These are phyloP conservation scores for Monilinia fructicola DNA, from an alignment of 2,329 filamentous ascomycete genomes.

Conservation along the genomic window DNA sequence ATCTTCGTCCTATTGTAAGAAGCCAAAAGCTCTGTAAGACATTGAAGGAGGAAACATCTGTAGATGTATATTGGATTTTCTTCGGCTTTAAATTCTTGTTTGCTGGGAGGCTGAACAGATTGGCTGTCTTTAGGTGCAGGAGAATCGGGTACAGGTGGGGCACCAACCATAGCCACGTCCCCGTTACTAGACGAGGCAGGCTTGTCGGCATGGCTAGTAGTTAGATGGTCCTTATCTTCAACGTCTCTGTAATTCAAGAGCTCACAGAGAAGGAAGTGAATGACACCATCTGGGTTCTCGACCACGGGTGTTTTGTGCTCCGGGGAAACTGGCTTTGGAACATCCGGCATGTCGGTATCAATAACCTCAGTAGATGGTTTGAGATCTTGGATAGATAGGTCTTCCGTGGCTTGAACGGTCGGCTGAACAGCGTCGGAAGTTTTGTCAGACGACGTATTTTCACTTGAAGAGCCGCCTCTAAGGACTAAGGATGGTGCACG, in stretches of 20 bases:
- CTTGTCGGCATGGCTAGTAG: slow-evolving; percentile 34
- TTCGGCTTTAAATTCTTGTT: slow-evolving; percentile 81
- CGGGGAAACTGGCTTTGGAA: slow-evolving; percentile 55
- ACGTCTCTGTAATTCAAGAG: slow-evolving; percentile 89
- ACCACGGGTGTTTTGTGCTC: slow-evolving; percentile 82
- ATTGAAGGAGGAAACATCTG: slow-evolving; percentile 90
- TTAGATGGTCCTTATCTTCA: slow-evolving; percentile 70
- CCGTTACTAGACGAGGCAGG: slow-evolving; percentile 26
- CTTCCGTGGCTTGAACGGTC: slow-evolving; percentile 41
- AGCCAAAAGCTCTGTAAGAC: slow-evolving; percentile 82
- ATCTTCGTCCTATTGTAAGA: slow-evolving; percentile 95
- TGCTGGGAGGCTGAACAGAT: slow-evolving; percentile 59
- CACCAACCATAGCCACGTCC: slow-evolving; percentile 35
- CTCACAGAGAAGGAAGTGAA: slow-evolving; percentile 92
- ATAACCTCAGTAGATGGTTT: slow-evolving; percentile 59
- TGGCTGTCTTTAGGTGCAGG: slow-evolving; percentile 31
- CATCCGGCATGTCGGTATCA: slow-evolving; percentile 63
- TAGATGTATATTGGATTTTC: slow-evolving; percentile 97
- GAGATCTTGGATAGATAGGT: slow-evolving; percentile 47
- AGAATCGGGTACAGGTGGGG: slow-evolving; percentile 41
- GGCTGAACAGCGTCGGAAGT: slow-evolving; percentile 37
- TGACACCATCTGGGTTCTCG: slow-evolving; percentile 90
- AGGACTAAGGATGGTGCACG: slow-evolving; percentile 48
- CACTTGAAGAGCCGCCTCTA: slow-evolving; percentile 30
- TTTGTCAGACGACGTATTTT: slow-evolving; percentile 26